Conservation (phyloP, 176 grass and related monocot species). For the Leersia perrieri region DNA sequence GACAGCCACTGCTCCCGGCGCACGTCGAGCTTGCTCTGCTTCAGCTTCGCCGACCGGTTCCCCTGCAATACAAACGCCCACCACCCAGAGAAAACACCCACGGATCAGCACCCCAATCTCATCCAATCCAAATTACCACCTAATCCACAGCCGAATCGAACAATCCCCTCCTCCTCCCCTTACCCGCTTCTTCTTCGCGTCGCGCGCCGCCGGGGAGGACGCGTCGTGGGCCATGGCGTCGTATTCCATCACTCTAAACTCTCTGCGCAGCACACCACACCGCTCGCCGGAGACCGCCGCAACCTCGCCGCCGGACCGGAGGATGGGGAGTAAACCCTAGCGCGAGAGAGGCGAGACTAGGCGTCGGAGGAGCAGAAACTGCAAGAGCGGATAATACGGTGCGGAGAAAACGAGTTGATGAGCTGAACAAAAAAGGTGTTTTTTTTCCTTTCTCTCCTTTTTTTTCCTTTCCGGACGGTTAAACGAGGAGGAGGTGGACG, state of each 20-base stretch:
- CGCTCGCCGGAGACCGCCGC: neutral
- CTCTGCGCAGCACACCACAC: neutral
- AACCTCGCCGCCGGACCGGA: neutral
- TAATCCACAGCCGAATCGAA: slow-evolving; percentile 26
- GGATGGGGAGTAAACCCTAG: slow-evolving; percentile 38
- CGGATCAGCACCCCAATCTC: slow-evolving; percentile 30
- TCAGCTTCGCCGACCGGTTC: slow-evolving; percentile 83
- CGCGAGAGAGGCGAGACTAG: neutral
- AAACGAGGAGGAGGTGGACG: neutral
- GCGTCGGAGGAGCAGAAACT: neutral
- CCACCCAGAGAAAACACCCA: neutral
- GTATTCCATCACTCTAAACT: slow-evolving; percentile 46
- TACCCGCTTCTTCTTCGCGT: slow-evolving; percentile 83
- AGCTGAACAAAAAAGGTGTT: too few species aligned
- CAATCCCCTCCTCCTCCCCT: neutral
- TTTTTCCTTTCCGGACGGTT: neutral
- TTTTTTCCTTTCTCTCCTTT: too few species aligned
- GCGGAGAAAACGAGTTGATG: neutral
- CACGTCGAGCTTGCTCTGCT: slow-evolving; percentile 89
- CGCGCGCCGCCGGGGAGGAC: slow-evolving; percentile 45
- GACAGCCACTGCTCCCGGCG: slow-evolving; percentile 92
- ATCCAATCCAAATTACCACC: slow-evolving; percentile 7
- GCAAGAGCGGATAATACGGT: slow-evolving; percentile 1
- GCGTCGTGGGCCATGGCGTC: slow-evolving; percentile 46
- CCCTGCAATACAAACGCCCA: slow-evolving; percentile 36